Conservation (phyloP, 2,329 filamentous ascomycete genomes). For the Aspergillus quadricinctus region DNA sequence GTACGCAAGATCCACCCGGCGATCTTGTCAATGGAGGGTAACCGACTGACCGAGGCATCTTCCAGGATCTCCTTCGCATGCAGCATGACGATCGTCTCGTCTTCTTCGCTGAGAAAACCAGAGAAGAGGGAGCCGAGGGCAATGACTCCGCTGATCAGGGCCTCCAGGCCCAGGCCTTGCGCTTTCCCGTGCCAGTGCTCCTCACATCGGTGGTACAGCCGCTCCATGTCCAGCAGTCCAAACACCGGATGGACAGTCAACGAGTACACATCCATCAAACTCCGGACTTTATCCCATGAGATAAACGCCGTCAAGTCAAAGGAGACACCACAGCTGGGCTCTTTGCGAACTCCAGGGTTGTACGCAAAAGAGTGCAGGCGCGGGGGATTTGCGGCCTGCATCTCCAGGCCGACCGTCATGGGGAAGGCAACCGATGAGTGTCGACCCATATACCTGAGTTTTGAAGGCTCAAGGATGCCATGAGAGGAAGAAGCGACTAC, state of each 20-base stretch:
- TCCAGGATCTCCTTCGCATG: slow-evolving; percentile 45
- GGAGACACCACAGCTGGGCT: slow-evolving; percentile 19
- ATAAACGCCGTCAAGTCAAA: slow-evolving; percentile 19
- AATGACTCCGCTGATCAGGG: slow-evolving; percentile 28
- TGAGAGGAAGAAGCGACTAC: slow-evolving; percentile 8
- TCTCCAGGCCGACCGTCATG: slow-evolving; percentile 25
- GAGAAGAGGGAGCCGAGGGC: slow-evolving; percentile 32
- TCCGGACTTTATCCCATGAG: slow-evolving; percentile 20
- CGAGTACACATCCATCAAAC: slow-evolving; percentile 27
- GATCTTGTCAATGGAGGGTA: slow-evolving; percentile 24
- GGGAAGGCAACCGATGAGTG: slow-evolving; percentile 33
- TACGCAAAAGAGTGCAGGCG: slow-evolving; percentile 36
- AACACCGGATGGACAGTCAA: slow-evolving; percentile 29
- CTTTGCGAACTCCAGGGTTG: slow-evolving; percentile 28
- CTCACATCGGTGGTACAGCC: slow-evolving; percentile 17
- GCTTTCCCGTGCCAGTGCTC: slow-evolving; percentile 27
- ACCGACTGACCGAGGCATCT: slow-evolving; percentile 21
- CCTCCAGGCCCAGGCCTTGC: slow-evolving; percentile 28
- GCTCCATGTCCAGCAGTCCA: slow-evolving; percentile 26
- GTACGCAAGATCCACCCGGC: slow-evolving; percentile 48
- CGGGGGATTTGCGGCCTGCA: slow-evolving; percentile 30
- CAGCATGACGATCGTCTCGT: slow-evolving; percentile 22
- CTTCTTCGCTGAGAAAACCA: slow-evolving; percentile 10
- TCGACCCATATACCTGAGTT: slow-evolving; percentile 27
- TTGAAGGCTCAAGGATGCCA: slow-evolving; percentile 27